A percentile compares a stretch with the other conserved stretches of the same genome.
Evolutionary conservation across 1,139 yeast genomes (phyloP).

Genomic region (Pichia sp.): DNA sequence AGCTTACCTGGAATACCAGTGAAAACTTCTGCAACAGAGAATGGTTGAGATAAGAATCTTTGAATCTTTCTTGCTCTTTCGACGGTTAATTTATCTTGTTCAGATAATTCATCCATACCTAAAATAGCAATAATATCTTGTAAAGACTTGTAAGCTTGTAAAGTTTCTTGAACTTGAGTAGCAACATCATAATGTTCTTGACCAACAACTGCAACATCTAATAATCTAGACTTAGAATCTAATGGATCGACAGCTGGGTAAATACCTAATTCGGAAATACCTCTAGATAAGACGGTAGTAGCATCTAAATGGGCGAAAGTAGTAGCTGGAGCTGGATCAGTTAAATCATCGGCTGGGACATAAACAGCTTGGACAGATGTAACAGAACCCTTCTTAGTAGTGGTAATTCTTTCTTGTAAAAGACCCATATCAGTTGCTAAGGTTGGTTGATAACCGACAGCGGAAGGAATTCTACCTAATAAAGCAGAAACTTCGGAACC

Average conservation of each 20-base stretch:
- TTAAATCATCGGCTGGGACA: slow-evolving; percentile 99
- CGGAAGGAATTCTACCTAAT: slow-evolving; percentile 99
- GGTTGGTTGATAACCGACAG: slow-evolving; percentile 99
- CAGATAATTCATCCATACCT: slow-evolving; percentile 99
- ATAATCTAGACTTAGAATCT: slow-evolving; percentile 98
- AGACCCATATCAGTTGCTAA: slow-evolving; percentile 99
- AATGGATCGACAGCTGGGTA: slow-evolving; percentile 99
- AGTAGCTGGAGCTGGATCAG: slow-evolving; percentile 99
- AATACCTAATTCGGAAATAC: slow-evolving; percentile 99
- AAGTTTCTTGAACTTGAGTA: slow-evolving; percentile 90
- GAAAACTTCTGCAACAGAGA: slow-evolving; percentile 99
- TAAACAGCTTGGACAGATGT: slow-evolving; percentile 99
- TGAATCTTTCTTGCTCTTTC: slow-evolving; percentile 99
- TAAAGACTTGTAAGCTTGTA: slow-evolving; percentile 98
- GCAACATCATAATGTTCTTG: slow-evolving; percentile 98
- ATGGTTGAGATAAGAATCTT: slow-evolving; percentile 99
- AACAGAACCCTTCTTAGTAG: slow-evolving; percentile 99
- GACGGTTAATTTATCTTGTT: slow-evolving; percentile 96
- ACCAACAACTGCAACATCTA: slow-evolving; percentile 96
- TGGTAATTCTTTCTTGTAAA: slow-evolving; percentile 99
- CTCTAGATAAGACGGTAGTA: slow-evolving; percentile 98
- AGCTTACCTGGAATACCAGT: slow-evolving; percentile 99
- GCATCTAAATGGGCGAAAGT: slow-evolving; percentile 99
- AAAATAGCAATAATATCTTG: slow-evolving; percentile 99
- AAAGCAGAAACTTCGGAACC: slow-evolving; percentile 99